A percentile compares a stretch with the other conserved stretches of the same genome.
Conservation (phyloP, 2,329 filamentous ascomycete species). For the Colletotrichum sansevieriae region DNA sequence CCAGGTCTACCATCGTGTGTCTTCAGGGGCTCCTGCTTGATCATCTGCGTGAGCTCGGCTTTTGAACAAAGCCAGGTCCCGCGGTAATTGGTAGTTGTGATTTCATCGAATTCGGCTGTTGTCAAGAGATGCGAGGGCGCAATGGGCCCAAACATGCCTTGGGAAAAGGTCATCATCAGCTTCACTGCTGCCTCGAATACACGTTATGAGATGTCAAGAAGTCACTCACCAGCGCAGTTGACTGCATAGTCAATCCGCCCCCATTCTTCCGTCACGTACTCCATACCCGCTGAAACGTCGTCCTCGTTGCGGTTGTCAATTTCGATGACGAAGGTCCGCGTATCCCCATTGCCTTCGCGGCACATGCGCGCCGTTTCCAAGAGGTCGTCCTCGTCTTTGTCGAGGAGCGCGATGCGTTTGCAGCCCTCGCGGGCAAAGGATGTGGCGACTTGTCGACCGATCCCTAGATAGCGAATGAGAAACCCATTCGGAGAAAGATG, state of each 20-base stretch:
- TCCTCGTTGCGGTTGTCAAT: conserved; percentile 53
- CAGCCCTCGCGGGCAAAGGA: conserved; percentile 61
- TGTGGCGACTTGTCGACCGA: conserved; percentile 57
- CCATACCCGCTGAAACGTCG: conserved; percentile 52
- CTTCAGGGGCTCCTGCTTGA: conserved; percentile 55
- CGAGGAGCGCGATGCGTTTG: conserved; percentile 55
- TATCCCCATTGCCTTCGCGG: conserved; percentile 46
- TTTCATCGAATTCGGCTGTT: conserved; percentile 56
- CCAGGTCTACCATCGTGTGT: conserved; percentile 59
- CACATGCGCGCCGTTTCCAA: conserved; percentile 51
- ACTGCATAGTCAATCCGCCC: conserved; percentile 61
- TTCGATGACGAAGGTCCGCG: conserved; percentile 45
- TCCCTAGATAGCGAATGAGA: conserved; percentile 48
- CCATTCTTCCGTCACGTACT: conserved; percentile 49
- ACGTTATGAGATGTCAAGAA: too few relatives aligned
- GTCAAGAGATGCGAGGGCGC: conserved; percentile 52
- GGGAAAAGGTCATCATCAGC: neutral
- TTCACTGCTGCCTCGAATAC: neutral
- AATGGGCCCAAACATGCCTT: conserved; percentile 54
- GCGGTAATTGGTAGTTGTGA: conserved; percentile 58
- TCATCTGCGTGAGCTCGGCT: conserved; percentile 58
- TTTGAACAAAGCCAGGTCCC: conserved; percentile 60
- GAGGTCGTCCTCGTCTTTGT: conserved; percentile 51
- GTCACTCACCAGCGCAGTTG: conserved; percentile 55
- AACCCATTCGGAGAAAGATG: too few relatives aligned